A percentile compares a stretch with the other conserved stretches of the same genome.
Evolutionary conservation across 1,284 basidiomycete genomes (phyloP).

Genomic region (Fomes fomentarius): DNA sequence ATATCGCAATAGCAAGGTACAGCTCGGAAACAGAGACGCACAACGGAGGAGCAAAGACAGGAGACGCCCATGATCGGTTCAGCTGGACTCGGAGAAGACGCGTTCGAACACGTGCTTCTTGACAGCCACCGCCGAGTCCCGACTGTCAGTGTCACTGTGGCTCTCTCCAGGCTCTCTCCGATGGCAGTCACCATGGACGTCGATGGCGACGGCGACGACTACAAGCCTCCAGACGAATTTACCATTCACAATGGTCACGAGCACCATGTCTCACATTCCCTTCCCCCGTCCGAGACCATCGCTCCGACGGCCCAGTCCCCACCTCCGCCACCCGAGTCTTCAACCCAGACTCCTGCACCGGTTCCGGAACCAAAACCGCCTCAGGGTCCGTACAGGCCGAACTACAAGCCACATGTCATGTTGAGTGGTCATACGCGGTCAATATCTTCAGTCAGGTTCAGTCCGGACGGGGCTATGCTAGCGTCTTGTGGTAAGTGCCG

Average conservation of each 20-base stretch:
- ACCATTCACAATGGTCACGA: not conserved
- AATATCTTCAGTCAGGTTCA: constrained; percentile 80
- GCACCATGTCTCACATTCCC: not conserved
- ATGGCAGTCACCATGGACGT: constrained; percentile 20
- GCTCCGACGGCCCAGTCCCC: constrained; percentile 16
- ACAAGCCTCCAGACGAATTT: constrained; percentile 3
- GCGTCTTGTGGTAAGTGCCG: constrained; percentile 73
- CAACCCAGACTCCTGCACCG: constrained; percentile 17
- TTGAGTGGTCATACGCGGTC: constrained; percentile 76
- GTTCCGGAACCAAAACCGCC: constrained; percentile 17
- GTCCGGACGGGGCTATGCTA: constrained; percentile 71
- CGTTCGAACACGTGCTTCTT: too few relatives aligned
- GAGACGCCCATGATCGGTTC: too few relatives aligned
- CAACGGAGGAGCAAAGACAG: too few relatives aligned
- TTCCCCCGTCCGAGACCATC: constrained; percentile 3
- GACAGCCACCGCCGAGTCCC: not conserved
- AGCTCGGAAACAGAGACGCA: not conserved
- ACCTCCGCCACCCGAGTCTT: constrained; percentile 17
- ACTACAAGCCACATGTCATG: constrained; percentile 51
- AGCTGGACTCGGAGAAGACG: too few relatives aligned
- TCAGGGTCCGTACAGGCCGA: constrained; percentile 30
- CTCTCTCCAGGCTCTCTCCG: constrained; percentile 1
- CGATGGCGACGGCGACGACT: constrained; percentile 20
- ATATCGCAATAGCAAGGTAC: not conserved
- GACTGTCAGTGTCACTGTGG: not conserved